A percentile compares a stretch with the other conserved stretches of the same genome.
Evolutionary conservation across 306 rosid genomes (phyloP).

Genomic region (Fragaria iinumae): DNA sequence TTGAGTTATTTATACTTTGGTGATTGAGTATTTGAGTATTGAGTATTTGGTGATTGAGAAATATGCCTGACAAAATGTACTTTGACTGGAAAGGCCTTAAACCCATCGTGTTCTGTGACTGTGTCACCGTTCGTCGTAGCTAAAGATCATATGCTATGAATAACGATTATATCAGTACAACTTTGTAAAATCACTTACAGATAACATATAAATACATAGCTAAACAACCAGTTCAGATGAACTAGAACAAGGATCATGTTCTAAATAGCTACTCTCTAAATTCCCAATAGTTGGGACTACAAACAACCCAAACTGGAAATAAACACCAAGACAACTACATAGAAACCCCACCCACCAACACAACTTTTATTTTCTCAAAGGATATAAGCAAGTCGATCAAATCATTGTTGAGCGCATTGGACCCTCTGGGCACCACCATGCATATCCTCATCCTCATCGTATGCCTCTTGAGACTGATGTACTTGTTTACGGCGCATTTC

Average conservation of each 20-base stretch:
- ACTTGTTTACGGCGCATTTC: conserved; percentile 75
- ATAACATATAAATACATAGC: too few relatives aligned
- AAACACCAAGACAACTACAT: not conserved
- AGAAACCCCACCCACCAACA: not conserved
- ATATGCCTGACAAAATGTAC: too few relatives aligned
- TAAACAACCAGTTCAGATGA: not conserved
- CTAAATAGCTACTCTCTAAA: not conserved
- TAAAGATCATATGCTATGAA: too few relatives aligned
- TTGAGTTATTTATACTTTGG: too few relatives aligned
- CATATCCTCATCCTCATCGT: conserved; percentile 90
- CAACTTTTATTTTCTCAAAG: conserved; percentile 8
- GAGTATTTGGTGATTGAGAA: too few relatives aligned
- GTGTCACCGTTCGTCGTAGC: too few relatives aligned
- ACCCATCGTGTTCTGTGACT: too few relatives aligned
- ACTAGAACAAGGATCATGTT: not conserved
- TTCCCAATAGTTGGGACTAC: not conserved
- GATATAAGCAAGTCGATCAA: not conserved
- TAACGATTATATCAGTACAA: too few relatives aligned
- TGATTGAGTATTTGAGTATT: too few relatives aligned
- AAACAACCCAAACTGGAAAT: not conserved
- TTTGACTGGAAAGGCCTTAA: too few relatives aligned
- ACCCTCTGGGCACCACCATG: conserved; percentile 95
- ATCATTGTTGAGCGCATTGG: conserved; percentile 77
- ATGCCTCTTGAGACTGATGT: conserved; percentile 70
- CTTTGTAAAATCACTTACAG: too few relatives aligned